Evolutionary conservation across 2,329 filamentous ascomycete species (phyloP).

Genomic region (Trichoderma afroharzianum): DNA sequence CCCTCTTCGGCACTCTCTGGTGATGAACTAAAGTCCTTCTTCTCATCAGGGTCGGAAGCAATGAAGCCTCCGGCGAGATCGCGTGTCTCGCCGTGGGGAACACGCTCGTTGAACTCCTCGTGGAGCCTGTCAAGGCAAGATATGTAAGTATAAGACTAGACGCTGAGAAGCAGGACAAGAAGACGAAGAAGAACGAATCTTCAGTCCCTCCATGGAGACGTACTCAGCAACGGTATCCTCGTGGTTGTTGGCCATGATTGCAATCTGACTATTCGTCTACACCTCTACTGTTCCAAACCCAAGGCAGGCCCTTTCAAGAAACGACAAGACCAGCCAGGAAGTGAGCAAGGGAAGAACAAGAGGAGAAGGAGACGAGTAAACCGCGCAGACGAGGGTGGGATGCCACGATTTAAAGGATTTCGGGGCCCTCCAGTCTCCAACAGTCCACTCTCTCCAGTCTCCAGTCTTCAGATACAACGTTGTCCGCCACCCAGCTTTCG

Average conservation of each 20-base stretch:
- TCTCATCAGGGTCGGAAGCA: constrained; percentile 10
- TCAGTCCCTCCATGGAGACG: neutral
- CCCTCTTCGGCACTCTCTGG: constrained; percentile 27
- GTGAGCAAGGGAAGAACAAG: constrained; percentile 1
- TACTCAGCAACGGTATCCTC: constrained; percentile 17
- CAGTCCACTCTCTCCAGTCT: neutral
- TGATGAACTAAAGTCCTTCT: constrained; percentile 9
- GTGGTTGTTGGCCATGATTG: constrained; percentile 17
- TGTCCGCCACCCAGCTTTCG: constrained; percentile 8
- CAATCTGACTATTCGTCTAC: neutral
- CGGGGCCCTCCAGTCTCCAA: neutral
- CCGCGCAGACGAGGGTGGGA: neutral
- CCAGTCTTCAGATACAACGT: neutral
- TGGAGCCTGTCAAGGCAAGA: neutral
- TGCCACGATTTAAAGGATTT: constrained; percentile 13
- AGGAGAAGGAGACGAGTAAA: neutral
- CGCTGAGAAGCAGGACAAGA: neutral
- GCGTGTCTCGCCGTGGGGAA: neutral
- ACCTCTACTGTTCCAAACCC: constrained; percentile 5
- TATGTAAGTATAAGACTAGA: neutral
- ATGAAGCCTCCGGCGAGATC: constrained; percentile 17
- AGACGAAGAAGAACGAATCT: neutral
- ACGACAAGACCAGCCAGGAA: neutral
- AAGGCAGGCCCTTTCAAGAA: constrained; percentile 1
- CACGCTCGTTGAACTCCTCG: constrained; percentile 16